Percentiles rank a stretch among this genome's conserved stretches.
These are phyloP conservation scores for Leishmania amazonensis DNA, from an alignment of 208 protist species.

Conservation along the genomic window DNA sequence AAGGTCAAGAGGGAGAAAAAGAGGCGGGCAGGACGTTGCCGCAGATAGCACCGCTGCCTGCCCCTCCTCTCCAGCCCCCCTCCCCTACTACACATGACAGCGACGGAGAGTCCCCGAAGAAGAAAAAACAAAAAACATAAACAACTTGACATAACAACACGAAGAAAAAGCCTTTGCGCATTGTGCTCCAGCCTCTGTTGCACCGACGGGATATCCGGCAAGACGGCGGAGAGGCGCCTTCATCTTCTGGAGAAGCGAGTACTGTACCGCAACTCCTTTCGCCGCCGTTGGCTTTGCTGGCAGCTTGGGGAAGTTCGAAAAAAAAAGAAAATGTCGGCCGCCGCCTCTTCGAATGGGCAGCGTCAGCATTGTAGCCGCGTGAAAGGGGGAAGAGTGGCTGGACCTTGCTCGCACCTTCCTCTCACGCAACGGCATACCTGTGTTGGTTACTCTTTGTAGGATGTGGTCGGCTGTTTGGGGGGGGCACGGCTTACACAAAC, in stretches of 20 bases:
- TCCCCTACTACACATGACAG: neutral
- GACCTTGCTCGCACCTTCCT: neutral
- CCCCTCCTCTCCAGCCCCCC: neutral
- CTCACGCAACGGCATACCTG: no score
- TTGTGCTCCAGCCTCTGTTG: neutral
- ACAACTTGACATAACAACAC: neutral
- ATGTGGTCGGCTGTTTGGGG: neutral
- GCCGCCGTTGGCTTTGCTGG: neutral
- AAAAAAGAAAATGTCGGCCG: constrained; percentile 4
- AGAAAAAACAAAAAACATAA: neutral
- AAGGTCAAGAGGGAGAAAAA: neutral
- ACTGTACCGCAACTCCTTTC: neutral
- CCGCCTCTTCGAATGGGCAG: constrained; percentile 8
- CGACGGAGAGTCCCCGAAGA: neutral
- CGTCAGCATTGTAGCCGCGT: no score
- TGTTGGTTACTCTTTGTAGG: neutral
- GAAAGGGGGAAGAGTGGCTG: neutral
- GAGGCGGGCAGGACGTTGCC: neutral
- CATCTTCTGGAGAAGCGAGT: neutral
- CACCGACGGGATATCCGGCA: neutral
- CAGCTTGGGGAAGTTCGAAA: neutral
- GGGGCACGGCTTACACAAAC: neutral
- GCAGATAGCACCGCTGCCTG: neutral
- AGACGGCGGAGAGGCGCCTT: neutral
- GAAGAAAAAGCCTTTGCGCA: neutral